A percentile compares a stretch with the other conserved stretches of the same genome.
Evolutionary conservation across 257 asterid genomes (phyloP).

Genomic region (Forsythia suspensa): DNA sequence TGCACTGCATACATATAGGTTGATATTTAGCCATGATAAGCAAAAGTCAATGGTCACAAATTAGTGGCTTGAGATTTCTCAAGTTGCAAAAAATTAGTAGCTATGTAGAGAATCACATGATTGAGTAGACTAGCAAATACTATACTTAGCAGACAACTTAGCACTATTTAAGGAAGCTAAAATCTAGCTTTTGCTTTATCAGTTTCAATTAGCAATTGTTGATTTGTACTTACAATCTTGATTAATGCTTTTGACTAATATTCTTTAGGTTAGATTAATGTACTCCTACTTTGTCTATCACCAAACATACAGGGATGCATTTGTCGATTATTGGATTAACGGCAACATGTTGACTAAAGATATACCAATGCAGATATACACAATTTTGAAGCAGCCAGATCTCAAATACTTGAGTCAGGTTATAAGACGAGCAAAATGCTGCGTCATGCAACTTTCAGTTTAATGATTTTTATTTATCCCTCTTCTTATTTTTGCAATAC

Average conservation of each 20-base stretch:
- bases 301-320: constrained; percentile 76
- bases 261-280: constrained; percentile 11
- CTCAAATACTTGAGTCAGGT: constrained; percentile 79
- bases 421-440: neutral
- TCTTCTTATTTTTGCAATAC: constrained; percentile 18
- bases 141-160: neutral
- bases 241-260: constrained; percentile 18
- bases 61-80: neutral
- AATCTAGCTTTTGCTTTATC: neutral
- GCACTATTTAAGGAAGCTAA: neutral
- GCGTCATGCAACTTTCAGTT: neutral
- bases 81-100: neutral
- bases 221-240: neutral
- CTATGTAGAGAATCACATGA: neutral
- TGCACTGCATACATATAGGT: neutral
- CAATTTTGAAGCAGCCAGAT: constrained; percentile 87
- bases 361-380: constrained; percentile 69
- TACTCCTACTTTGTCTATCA: constrained; percentile 19
- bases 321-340: constrained; percentile 84
- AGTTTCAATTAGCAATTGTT: constrained; percentile 10
- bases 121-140: neutral
- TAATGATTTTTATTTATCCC: constrained; percentile 21
- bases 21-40: neutral
- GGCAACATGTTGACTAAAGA: constrained; percentile 90
- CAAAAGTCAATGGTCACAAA: neutral